These are phyloP conservation scores for Coemansia sp. DNA, from an alignment of 192 early-diverging fungal genomes.

Conservation along the genomic window DNA sequence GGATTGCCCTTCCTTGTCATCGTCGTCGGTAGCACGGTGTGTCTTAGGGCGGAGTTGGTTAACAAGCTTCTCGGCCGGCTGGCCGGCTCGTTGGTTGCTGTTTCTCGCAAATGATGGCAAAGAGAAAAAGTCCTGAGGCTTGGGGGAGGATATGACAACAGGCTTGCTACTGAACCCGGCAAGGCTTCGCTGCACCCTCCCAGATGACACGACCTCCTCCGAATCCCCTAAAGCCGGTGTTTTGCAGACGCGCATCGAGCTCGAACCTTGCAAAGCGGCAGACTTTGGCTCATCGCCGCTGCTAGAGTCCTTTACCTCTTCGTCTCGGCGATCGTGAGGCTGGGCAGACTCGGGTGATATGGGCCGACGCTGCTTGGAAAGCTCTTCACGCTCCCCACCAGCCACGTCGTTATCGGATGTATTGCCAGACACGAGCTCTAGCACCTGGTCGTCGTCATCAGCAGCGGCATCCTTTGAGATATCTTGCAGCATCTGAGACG, in stretches of 20 bases:
- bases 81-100: background rate
- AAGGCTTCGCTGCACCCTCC: constrained; percentile 4
- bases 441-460: background rate
- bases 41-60: constrained; percentile 4
- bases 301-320: background rate
- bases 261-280: background rate
- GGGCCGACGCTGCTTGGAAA: background rate
- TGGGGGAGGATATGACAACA: background rate
- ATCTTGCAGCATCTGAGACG: background rate
- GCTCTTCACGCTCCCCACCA: background rate
- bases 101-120: background rate
- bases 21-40: background rate
- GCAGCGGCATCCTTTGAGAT: background rate
- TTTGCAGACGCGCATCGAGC: background rate
- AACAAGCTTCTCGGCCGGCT: constrained; percentile 8
- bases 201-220: background rate
- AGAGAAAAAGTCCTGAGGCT: background rate
- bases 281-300: background rate
- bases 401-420: background rate
- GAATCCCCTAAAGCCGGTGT: background rate
- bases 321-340: background rate
- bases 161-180: background rate
- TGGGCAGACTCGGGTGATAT: background rate
- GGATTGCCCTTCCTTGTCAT: background rate
- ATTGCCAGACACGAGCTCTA: constrained; percentile 1